Percentiles rank a stretch among this genome's conserved stretches.
Conservation (phyloP, 164 flowering plant genomes). For the Hamamelis virginiana region DNA sequence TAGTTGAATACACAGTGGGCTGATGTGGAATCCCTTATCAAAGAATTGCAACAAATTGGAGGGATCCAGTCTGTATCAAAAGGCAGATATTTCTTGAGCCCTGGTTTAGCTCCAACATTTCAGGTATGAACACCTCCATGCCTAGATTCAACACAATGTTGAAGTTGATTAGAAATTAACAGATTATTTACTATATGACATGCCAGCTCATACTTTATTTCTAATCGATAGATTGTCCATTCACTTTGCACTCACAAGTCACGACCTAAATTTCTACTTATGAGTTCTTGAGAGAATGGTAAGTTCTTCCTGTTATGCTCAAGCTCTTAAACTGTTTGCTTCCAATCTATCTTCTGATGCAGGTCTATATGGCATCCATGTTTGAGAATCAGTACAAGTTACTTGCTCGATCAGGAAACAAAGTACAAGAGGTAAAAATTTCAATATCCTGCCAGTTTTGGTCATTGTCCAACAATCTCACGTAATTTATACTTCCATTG, state of each 20-base stretch:
- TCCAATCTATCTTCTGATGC: conserved; percentile 15
- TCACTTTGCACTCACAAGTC: too few relatives aligned
- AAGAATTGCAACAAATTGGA: conserved; percentile 64
- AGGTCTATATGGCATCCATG: conserved; percentile 98
- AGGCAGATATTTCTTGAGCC: conserved; percentile 91
- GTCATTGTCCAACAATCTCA: neutral
- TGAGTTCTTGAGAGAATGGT: too few relatives aligned
- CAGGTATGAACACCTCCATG: conserved; percentile 50
- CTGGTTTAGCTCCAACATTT: conserved; percentile 92
- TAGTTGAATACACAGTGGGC: conserved; percentile 61
- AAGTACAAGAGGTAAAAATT: conserved; percentile 82
- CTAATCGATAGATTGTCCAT: too few relatives aligned
- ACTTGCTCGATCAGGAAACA: conserved; percentile 94
- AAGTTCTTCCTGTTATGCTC: neutral
- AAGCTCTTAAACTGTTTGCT: conserved; percentile 1
- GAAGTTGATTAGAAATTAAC: neutral
- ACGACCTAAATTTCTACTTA: too few relatives aligned
- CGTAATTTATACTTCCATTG: neutral
- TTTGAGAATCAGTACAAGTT: conserved; percentile 83
- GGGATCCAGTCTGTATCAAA: conserved; percentile 74
- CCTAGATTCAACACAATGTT: neutral
- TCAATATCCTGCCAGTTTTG: neutral
- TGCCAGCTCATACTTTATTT: too few relatives aligned
- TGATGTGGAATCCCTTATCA: conserved; percentile 83
- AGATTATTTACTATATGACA: too few relatives aligned